Base-by-base conservation (phyloP, 257 asterid genomes). In the Solanum gracilifrons region DNA sequence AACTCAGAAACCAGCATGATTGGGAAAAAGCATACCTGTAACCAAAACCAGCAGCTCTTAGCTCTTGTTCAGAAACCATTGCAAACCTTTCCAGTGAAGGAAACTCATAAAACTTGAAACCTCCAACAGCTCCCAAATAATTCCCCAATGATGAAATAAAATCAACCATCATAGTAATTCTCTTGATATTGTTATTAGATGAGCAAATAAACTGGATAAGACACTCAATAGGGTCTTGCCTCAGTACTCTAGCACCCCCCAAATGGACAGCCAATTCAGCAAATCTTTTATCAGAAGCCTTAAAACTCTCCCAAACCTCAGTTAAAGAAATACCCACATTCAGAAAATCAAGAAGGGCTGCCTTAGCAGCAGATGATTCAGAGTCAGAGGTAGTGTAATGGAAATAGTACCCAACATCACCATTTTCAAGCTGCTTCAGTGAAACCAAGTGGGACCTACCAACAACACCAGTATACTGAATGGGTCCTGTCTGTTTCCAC, bases 151-250 rank as follows among this genome's bases (percentile, higher is more conserved):
- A 92, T 10, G 98, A 95, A 35, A 97, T 83, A 71, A 94, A 95
- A 92, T 95, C 99, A 68, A 97, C 99, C 99, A 97, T 97, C 82
- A 92, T 93, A 1, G 98, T 92, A 90, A 97, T 97, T 90, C 99
- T 95, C 93, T 87, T 89, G 20, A 97, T 97, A 86, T 95, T 93
- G 87, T 97, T 97, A 87, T 97, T 97, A 27, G 99, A 95, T 1
- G 99, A 97, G 93, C 99, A 97, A 90, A 97, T 94, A 84, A 97
- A 97, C 86, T 97, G 99, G 88, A 95, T 87, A 82, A 97, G 92
- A 86, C 99, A 95, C 95, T 95, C 99, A 90, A 97, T 87, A 13
- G 99, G 99, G 18, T 95, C 98, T 91, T 97, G 99, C 90, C 98
- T 91, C 55, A 97, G 88, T 51, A 97, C 99, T 93, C 99, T 94